Conservation (phyloP, 2,329 filamentous ascomycete species). For the Sclerotinia nivalis region DNA sequence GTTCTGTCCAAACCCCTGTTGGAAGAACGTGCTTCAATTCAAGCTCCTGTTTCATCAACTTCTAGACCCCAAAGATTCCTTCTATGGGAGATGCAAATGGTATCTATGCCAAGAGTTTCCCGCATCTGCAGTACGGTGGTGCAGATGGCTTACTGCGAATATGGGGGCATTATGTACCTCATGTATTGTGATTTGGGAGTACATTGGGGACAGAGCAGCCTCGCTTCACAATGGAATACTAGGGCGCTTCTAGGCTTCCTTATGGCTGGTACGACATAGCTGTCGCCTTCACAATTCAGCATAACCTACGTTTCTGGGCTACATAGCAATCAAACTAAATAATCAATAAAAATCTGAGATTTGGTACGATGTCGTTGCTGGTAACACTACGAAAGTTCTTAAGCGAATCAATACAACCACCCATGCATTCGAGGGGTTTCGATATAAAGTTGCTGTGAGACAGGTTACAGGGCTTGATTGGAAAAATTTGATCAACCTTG, state of each 20-base stretch:
- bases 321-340: not conserved
- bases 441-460: not conserved
- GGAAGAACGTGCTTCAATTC: constrained; percentile 12
- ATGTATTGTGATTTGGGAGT: not conserved
- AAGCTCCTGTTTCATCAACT: not conserved
- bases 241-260: not conserved
- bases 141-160: not conserved
- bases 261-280: not conserved
- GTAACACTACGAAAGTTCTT: not conserved
- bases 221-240: not conserved
- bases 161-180: not conserved
- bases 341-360: not conserved
- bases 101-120: not conserved
- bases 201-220: not conserved
- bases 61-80: not conserved
- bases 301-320: not conserved
- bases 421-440: not conserved
- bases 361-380: constrained; percentile 1
- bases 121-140: not conserved
- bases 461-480: constrained; percentile 3
- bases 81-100: not conserved
- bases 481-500: not conserved
- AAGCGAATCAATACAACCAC: constrained; percentile 20
- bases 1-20: not conserved
- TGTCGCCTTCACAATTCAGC: not conserved